Percentiles rank a stretch among this genome's conserved stretches.
phyloP scores from a whole-genome alignment of 495 filamentous ascomycete species.

The Aspergillus funiculosus region DNA sequence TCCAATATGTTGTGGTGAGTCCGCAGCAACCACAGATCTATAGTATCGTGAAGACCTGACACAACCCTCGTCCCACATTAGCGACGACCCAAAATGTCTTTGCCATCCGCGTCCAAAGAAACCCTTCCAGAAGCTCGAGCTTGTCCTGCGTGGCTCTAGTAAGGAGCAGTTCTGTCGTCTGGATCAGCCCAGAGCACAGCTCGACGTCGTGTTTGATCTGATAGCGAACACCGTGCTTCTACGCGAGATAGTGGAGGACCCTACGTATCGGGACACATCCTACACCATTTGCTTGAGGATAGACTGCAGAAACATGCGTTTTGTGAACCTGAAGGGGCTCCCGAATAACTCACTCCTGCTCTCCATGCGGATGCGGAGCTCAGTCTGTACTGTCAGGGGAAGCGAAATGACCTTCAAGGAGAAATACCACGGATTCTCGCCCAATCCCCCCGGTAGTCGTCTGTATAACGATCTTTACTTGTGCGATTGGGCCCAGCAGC shows the following conservation, averaged over 20 bases:
- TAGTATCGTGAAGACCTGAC: constrained; percentile 3
- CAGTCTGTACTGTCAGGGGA: constrained; percentile 14
- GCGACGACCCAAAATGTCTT: constrained; percentile 17
- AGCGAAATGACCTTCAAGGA: constrained; percentile 15
- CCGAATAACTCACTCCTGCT: constrained; percentile 26
- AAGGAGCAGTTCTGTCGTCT: constrained; percentile 16
- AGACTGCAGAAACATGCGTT: constrained; percentile 15
- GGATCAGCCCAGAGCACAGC: constrained; percentile 13
- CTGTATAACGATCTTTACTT: constrained; percentile 21
- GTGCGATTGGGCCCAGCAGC: constrained; percentile 13
- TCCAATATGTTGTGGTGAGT: constrained; percentile 13
- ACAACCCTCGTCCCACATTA: neutral
- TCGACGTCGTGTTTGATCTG: constrained; percentile 29
- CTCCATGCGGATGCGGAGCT: constrained; percentile 13
- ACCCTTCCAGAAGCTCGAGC: constrained; percentile 12
- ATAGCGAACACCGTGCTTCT: constrained; percentile 19
- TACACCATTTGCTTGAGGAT: constrained; percentile 15
- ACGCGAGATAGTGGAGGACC: constrained; percentile 20
- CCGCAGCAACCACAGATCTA: neutral
- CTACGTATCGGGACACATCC: constrained; percentile 4
- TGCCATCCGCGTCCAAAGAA: constrained; percentile 15
- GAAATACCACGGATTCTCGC: constrained; percentile 18
- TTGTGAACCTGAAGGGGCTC: constrained; percentile 29
- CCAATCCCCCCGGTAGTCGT: constrained; percentile 7
- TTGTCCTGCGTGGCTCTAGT: constrained; percentile 15